phyloP scores from a whole-genome alignment of 2,329 filamentous ascomycete species.

The Penicillium psychrosexuale region DNA sequence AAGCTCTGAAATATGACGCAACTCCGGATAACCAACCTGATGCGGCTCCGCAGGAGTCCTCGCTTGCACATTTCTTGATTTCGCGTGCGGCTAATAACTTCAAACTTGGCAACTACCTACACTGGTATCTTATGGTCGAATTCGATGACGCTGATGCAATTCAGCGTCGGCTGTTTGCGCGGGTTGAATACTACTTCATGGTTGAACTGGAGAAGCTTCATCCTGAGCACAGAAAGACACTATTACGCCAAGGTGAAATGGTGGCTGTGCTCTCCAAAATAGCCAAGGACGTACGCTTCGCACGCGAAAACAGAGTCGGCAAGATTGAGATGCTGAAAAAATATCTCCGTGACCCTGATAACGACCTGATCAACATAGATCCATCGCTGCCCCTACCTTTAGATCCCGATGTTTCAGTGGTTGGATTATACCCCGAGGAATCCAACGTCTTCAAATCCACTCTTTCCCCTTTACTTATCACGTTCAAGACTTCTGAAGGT shows the following conservation, averaged over 20 bases:
- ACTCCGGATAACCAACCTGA: constrained; percentile 62
- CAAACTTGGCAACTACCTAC: constrained; percentile 87
- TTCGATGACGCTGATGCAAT: constrained; percentile 77
- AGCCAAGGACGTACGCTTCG: constrained; percentile 80
- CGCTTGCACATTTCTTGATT: constrained; percentile 84
- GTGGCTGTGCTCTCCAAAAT: constrained; percentile 84
- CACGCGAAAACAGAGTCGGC: constrained; percentile 70
- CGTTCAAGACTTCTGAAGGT: constrained; percentile 77
- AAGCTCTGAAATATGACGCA: constrained; percentile 90
- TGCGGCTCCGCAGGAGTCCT: constrained; percentile 69
- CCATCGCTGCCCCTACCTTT: constrained; percentile 83
- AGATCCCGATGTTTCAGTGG: constrained; percentile 76
- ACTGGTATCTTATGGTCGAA: constrained; percentile 99
- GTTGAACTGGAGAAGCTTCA: constrained; percentile 74
- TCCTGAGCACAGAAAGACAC: constrained; percentile 67
- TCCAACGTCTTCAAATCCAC: constrained; percentile 94
- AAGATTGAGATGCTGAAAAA: constrained; percentile 84
- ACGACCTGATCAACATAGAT: constrained; percentile 79
- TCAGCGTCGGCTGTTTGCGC: constrained; percentile 82
- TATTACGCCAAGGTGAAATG: constrained; percentile 85
- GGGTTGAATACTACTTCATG: constrained; percentile 97
- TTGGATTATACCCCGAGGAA: constrained; percentile 77
- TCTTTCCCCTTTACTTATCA: constrained; percentile 83
- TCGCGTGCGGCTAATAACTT: constrained; percentile 83
- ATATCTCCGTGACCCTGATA: constrained; percentile 81